Percentiles rank a stretch among this genome's conserved stretches.
phyloP scores from a whole-genome alignment of 2,329 filamentous ascomycete genomes.

The Cercospora sesami region DNA sequence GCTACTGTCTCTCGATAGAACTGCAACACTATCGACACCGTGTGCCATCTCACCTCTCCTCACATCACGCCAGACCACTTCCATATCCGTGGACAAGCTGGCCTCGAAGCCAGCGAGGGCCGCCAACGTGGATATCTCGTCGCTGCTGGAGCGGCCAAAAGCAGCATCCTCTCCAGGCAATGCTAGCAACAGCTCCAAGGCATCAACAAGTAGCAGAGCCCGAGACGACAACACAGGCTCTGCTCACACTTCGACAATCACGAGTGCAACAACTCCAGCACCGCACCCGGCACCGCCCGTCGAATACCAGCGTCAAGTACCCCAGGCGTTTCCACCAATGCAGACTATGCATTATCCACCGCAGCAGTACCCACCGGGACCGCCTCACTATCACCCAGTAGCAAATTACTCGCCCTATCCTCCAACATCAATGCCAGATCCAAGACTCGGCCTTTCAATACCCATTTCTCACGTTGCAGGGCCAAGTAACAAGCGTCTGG shows the following conservation, averaged over 20 bases:
- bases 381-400: slow-evolving; percentile 32
- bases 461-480: slow-evolving; percentile 47
- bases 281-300: slow-evolving; percentile 27
- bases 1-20: background rate
- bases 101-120: slow-evolving; percentile 47
- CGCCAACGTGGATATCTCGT: slow-evolving; percentile 93
- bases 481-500: slow-evolving; percentile 42
- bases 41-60: background rate
- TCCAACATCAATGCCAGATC: slow-evolving; percentile 32
- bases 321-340: slow-evolving; percentile 31
- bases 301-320: slow-evolving; percentile 24
- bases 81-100: slow-evolving; percentile 43
- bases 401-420: slow-evolving; percentile 34
- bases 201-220: slow-evolving; percentile 32
- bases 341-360: slow-evolving; percentile 33
- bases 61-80: background rate
- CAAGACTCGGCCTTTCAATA: slow-evolving; percentile 31
- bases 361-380: slow-evolving; percentile 27
- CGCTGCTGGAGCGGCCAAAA: slow-evolving; percentile 75
- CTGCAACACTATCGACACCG: background rate
- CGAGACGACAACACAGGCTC: slow-evolving; percentile 29
- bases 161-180: slow-evolving; percentile 63
- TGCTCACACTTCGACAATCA: slow-evolving; percentile 27
- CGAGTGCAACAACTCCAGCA: slow-evolving; percentile 29
- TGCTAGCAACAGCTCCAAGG: slow-evolving; percentile 43